Evolutionary conservation across 257 asterid species (phyloP).

Genomic region (Solanum chilense): DNA sequence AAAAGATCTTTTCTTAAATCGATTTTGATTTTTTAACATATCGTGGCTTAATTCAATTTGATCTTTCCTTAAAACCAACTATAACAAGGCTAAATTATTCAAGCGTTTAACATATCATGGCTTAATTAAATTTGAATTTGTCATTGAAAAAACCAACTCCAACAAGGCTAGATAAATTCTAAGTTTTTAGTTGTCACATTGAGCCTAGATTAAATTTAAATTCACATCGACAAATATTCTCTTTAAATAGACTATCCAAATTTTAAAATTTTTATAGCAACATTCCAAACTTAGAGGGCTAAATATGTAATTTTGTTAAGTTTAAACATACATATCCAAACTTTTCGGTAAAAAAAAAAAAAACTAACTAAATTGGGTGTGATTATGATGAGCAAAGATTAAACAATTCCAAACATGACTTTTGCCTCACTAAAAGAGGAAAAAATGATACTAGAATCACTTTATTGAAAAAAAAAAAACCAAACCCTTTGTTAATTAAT

Average conservation of each 20-base stretch:
- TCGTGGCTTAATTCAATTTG: too few relatives aligned
- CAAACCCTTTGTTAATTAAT: neutral
- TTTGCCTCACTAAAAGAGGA: neutral
- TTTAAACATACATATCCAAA: neutral
- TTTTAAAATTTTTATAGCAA: neutral
- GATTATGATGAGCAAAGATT: neutral
- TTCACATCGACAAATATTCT: too few relatives aligned
- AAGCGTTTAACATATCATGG: too few relatives aligned
- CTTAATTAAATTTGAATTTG: too few relatives aligned
- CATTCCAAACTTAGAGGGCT: neutral
- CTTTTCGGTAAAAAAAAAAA: neutral
- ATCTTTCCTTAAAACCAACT: too few relatives aligned
- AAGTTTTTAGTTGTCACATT: too few relatives aligned
- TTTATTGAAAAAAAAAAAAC: neutral
- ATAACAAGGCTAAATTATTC: too few relatives aligned
- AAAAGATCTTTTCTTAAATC: too few relatives aligned
- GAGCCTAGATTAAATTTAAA: too few relatives aligned
- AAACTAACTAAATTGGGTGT: neutral
- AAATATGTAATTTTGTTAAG: neutral
- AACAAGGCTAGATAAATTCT: too few relatives aligned
- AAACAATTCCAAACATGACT: neutral
- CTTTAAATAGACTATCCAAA: neutral
- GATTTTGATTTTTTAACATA: too few relatives aligned
- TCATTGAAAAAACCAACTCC: too few relatives aligned
- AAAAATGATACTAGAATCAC: neutral